Percentiles rank a stretch among this genome's conserved stretches.
Conservation (phyloP, 345 rosid species). For the Lepidium sativum region DNA sequence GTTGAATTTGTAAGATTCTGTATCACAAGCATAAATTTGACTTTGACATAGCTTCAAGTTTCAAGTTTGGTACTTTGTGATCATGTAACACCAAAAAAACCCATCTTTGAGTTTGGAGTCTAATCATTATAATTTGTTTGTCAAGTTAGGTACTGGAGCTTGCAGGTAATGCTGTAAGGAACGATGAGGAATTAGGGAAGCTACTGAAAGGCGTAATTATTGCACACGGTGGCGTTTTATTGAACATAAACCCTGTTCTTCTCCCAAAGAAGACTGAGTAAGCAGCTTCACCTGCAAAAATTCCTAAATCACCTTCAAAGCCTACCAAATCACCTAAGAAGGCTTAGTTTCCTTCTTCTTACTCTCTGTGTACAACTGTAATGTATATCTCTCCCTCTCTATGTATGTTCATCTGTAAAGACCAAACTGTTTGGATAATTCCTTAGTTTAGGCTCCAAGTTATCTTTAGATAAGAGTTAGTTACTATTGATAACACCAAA, state of each 20-base stretch:
- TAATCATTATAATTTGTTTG: background rate
- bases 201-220: constrained; percentile 61
- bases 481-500: too few species aligned
- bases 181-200: constrained; percentile 65
- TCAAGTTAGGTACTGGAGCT: constrained; percentile 49
- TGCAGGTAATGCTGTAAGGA: constrained; percentile 71
- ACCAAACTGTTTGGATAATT: too few species aligned
- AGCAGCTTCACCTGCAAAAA: constrained; percentile 22
- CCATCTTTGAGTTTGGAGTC: background rate
- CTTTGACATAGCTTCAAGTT: background rate
- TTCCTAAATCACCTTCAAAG: constrained; percentile 59
- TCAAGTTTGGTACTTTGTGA: background rate
- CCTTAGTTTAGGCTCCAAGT: too few species aligned
- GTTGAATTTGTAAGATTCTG: background rate
- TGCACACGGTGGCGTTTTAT: constrained; percentile 76
- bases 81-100: background rate
- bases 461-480: too few species aligned
- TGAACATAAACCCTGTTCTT: constrained; percentile 63
- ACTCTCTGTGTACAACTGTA: background rate
- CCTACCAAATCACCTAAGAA: constrained; percentile 70
- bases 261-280: constrained; percentile 55
- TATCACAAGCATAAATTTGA: background rate
- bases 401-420: constrained; percentile 6
- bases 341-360: constrained; percentile 20
- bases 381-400: background rate